Base-by-base conservation (phyloP, 371 early-diverging fungal genomes). In the Zychaea mexicana region DNA sequence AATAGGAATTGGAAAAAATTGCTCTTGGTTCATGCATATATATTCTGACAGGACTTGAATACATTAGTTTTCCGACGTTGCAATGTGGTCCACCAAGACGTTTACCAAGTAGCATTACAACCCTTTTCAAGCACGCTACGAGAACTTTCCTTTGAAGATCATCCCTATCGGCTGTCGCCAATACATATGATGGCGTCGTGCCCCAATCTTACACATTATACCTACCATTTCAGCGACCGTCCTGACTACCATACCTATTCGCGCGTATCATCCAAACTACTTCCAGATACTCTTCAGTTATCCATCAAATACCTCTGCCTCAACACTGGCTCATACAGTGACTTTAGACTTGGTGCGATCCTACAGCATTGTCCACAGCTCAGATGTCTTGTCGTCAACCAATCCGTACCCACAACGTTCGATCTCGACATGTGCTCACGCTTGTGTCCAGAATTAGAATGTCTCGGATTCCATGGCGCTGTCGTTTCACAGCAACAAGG, bases 101-200 rank as follows among this genome's bases (percentile, higher is more conserved):
- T 33, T n/a, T 58, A 36, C 30, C 45, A 39, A 27, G 27, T 15
- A 6, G 42, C 45, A 15, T n/a, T 58, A 28, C 45, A 8, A 30
- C 28, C 38, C 3, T 38, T 58, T 17, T 21, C 17, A n/a, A 39
- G 45, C 24, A 6, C 33, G 10, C 26, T 58, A 22, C n/a, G 22
- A 12, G 38, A 38, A 1, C 42, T 58, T 22, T n/a, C 42, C 28
- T 39, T 58, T 38, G 17, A 27, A 9, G 28, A 58, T 26, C 59
- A 58, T 27, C 24, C 45, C 15, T 28, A 39, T 24, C 33, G 38
- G 13, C 1, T 58, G 2, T 19, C 33, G 2, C 38, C 38, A 10
- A 36, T 39, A 15, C 38, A 58, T 17, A 27, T 58, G 45, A 58
- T 58, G 59, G 39, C 45, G n/a, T 33, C 59, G 15, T 58, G 59